These are phyloP conservation scores for Salix viminalis DNA, from an alignment of 345 rosid genomes.

Conservation along the genomic window DNA sequence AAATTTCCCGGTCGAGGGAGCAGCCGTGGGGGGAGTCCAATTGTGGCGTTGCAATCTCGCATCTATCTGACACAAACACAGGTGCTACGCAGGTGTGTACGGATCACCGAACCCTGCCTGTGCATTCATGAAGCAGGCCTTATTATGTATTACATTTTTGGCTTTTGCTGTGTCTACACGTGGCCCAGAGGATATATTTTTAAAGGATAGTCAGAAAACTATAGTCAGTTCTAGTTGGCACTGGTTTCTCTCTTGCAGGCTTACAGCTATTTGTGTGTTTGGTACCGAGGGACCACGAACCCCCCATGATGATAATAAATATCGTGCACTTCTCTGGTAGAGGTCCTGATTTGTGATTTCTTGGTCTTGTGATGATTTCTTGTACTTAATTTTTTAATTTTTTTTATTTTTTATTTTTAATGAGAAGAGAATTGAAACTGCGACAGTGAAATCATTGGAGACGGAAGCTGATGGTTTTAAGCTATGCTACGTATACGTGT, in stretches of 20 bases:
- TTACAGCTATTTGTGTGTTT: too few relatives aligned
- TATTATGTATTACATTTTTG: background rate
- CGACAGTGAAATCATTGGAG: background rate
- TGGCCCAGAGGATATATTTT: too few relatives aligned
- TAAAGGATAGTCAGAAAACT: too few relatives aligned
- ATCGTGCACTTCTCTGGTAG: too few relatives aligned
- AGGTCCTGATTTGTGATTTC: too few relatives aligned
- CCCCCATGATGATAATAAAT: too few relatives aligned
- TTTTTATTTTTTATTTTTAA: too few relatives aligned
- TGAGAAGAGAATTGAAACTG: background rate
- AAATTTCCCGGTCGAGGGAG: background rate
- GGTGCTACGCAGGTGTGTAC: background rate
- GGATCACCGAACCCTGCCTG: background rate
- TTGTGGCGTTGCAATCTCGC: background rate
- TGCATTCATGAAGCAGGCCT: background rate
- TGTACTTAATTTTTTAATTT: too few relatives aligned
- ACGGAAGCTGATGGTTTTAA: background rate
- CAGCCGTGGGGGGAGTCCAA: background rate
- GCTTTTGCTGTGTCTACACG: background rate
- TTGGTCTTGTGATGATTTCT: too few relatives aligned
- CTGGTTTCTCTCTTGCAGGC: too few relatives aligned
- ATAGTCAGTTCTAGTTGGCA: too few relatives aligned
- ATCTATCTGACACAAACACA: constrained; percentile 17
- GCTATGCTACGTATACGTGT: background rate
- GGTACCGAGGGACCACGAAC: too few relatives aligned